A percentile compares a stretch with the other conserved stretches of the same genome.
Evolutionary conservation across 768 basidiomycete species (phyloP).

Genomic region (Boletellus sp.): DNA sequence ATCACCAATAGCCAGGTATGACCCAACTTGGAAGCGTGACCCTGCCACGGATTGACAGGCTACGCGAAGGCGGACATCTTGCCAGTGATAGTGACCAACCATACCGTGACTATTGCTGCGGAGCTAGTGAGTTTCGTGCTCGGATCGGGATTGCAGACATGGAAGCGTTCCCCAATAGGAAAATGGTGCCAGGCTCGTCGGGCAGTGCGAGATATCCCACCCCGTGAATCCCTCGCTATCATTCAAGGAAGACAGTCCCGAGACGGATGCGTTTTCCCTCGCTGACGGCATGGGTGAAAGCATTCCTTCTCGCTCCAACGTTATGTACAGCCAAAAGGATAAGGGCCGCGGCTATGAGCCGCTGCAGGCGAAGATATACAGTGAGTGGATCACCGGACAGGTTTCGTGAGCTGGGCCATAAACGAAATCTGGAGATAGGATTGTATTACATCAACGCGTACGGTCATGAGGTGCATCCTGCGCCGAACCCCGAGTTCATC

Average conservation of each 20-base stretch:
- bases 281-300: slow-evolving; percentile 53
- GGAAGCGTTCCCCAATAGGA: slow-evolving; percentile 41
- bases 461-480: slow-evolving; percentile 87
- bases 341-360: slow-evolving; percentile 52
- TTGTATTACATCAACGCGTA: slow-evolving; percentile 89
- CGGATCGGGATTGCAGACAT: slow-evolving; percentile 44
- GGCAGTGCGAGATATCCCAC: slow-evolving; percentile 93
- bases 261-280: slow-evolving; percentile 43
- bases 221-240: slow-evolving; percentile 46
- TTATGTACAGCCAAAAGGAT: slow-evolving; percentile 56
- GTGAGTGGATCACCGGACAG: slow-evolving; percentile 42
- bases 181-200: slow-evolving; percentile 74
- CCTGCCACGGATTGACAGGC: slow-evolving; percentile 10
- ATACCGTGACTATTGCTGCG: slow-evolving; percentile 92
- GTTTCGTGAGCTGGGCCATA: slow-evolving; percentile 9
- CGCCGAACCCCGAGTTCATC: slow-evolving; percentile 80
- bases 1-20: slow-evolving; percentile 74
- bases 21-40: slow-evolving; percentile 8
- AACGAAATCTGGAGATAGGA: slow-evolving; percentile 38
- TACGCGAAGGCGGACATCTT: slow-evolving; percentile 65
- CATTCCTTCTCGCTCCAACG: slow-evolving; percentile 50
- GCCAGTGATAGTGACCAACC: slow-evolving; percentile 90
- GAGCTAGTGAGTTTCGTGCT: slow-evolving; percentile 57
- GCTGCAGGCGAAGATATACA: slow-evolving; percentile 57
- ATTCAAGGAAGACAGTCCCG: slow-evolving; percentile 25